Conservation (phyloP, 495 filamentous ascomycete genomes). For the Daldinia loculata region DNA sequence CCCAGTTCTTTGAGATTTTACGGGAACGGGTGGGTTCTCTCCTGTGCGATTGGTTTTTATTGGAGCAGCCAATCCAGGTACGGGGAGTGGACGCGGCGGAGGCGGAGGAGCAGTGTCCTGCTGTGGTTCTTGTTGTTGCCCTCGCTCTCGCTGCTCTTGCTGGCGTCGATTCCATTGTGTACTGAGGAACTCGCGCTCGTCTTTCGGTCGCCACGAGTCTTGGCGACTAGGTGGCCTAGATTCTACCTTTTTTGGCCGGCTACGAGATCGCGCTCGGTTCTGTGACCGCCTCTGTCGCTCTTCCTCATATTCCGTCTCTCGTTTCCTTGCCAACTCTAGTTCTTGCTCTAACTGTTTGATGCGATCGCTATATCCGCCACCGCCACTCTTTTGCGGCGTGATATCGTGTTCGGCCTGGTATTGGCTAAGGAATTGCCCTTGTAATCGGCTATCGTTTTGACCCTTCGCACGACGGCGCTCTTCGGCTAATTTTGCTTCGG, state of each 20-base stretch:
- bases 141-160: slow-evolving; percentile 49
- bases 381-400: slow-evolving; percentile 43
- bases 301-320: slow-evolving; percentile 83
- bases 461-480: slow-evolving; percentile 70
- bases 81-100: slow-evolving; percentile 50
- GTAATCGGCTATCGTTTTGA: slow-evolving; percentile 70
- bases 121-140: slow-evolving; percentile 40
- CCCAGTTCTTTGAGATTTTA: slow-evolving; percentile 51
- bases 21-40: slow-evolving; percentile 44
- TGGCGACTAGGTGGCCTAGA: slow-evolving; percentile 62
- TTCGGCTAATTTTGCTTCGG: slow-evolving; percentile 69
- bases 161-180: slow-evolving; percentile 71
- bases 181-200: slow-evolving; percentile 78
- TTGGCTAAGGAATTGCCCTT: slow-evolving; percentile 86
- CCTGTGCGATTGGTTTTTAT: slow-evolving; percentile 50
- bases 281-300: slow-evolving; percentile 72
- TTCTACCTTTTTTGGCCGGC: slow-evolving; percentile 56
- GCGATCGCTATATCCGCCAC: slow-evolving; percentile 57
- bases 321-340: slow-evolving; percentile 82
- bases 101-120: slow-evolving; percentile 50
- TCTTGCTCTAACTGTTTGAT: slow-evolving; percentile 86
- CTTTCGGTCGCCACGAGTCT: slow-evolving; percentile 71
- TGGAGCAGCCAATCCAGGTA: slow-evolving; percentile 27
- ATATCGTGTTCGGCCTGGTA: slow-evolving; percentile 72
- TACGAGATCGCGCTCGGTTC: slow-evolving; percentile 47